Evolutionary conservation across 2,329 filamentous ascomycete species (phyloP).

Genomic region (Stromatinia cepivora): DNA sequence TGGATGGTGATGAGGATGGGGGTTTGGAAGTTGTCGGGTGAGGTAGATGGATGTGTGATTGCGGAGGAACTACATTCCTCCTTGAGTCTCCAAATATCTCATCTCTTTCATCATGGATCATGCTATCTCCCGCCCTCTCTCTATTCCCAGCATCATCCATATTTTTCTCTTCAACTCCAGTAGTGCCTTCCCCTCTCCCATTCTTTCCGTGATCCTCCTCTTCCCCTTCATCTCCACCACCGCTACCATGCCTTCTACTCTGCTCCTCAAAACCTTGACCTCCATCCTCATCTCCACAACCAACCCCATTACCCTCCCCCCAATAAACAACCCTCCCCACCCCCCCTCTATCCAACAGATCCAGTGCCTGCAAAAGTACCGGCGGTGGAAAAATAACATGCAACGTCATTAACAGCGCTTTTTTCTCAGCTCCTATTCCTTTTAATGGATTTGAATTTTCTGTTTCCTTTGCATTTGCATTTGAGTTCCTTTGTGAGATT

Average conservation of each 20-base stretch:
- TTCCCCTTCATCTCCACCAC: no score
- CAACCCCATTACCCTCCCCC: neutral
- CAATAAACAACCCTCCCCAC: conserved; percentile 56
- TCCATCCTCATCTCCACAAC: conserved; percentile 21
- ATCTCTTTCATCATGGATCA: neutral
- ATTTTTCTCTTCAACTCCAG: neutral
- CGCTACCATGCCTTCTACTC: conserved; percentile 13
- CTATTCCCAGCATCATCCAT: no score
- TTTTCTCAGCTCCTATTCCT: conserved; percentile 35
- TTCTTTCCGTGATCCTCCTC: conserved; percentile 20
- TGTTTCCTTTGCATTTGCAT: conserved; percentile 10
- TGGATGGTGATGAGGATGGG: neutral
- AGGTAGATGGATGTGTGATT: neutral
- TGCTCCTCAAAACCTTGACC: neutral
- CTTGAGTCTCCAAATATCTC: neutral
- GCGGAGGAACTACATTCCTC: neutral
- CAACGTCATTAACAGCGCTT: conserved; percentile 52
- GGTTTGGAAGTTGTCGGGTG: conserved; percentile 29
- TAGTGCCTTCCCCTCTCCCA: conserved; percentile 21
- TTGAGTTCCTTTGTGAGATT: neutral
- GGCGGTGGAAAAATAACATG: conserved; percentile 78
- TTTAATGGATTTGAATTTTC: conserved; percentile 32
- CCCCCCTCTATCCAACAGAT: conserved; percentile 78
- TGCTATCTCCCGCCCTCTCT: neutral
- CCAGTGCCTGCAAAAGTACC: conserved; percentile 78